These are phyloP conservation scores for Eutypa lata DNA, from an alignment of 2,329 filamentous ascomycete species.

Conservation along the genomic window DNA sequence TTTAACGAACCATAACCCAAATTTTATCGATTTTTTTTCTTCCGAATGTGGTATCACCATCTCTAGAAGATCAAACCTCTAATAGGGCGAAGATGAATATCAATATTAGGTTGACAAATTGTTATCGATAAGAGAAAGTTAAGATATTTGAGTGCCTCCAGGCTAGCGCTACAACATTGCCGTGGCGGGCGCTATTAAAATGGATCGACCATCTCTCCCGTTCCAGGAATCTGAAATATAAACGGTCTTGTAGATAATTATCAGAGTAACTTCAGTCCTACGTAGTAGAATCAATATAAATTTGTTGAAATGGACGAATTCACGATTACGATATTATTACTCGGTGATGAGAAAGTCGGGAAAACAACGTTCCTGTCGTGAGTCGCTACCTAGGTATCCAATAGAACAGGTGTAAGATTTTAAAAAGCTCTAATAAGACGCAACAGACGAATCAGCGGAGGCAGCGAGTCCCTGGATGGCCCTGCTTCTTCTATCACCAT, in stretches of 20 bases:
- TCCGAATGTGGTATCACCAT: no score
- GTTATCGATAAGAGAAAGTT: background rate
- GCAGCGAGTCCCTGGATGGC: conserved; percentile 35
- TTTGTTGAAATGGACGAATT: conserved; percentile 42
- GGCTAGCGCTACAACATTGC: no score
- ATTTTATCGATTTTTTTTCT: no score
- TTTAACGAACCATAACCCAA: conserved; percentile 1
- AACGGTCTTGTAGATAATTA: background rate
- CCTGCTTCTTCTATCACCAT: conserved; percentile 39
- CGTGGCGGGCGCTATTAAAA: background rate
- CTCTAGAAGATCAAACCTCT: no score
- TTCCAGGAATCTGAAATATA: no score
- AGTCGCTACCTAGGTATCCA: conserved; percentile 20
- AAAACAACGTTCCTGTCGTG: conserved; percentile 63
- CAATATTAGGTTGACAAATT: background rate
- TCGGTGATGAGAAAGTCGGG: conserved; percentile 58
- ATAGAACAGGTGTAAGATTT: conserved; percentile 3
- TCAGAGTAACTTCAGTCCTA: background rate
- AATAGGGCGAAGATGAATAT: background rate
- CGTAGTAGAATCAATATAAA: background rate
- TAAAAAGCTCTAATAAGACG: conserved; percentile 5
- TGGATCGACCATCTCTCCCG: no score
- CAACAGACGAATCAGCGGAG: conserved; percentile 50
- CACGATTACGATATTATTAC: conserved; percentile 50
- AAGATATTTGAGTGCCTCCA: no score